Conservation (phyloP, 805 yeast species). For the Maudiozyma serrabonitensis region DNA sequence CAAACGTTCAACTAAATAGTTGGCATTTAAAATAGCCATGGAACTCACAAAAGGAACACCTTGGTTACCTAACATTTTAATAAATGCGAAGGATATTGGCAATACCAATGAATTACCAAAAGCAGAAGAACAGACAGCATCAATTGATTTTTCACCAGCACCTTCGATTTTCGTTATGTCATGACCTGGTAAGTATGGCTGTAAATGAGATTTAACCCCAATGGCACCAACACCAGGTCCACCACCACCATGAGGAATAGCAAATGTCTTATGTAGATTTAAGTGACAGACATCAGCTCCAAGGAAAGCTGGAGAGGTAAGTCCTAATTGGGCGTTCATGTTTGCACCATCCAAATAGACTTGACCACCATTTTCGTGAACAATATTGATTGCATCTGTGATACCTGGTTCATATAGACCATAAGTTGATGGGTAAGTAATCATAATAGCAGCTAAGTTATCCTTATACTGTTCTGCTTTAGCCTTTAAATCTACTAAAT, state of each 20-base stretch:
- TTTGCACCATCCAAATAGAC: conserved; percentile 98
- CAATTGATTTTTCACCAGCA: conserved; percentile 38
- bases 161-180: conserved; percentile 34
- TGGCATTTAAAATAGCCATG: conserved; percentile 88
- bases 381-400: conserved; percentile 70
- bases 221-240: conserved; percentile 99
- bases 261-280: conserved; percentile 93
- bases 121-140: conserved; percentile 85
- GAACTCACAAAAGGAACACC: conserved; percentile 82
- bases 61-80: conserved; percentile 82
- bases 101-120: conserved; percentile 90
- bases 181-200: conserved; percentile 77
- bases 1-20: conserved; percentile 82
- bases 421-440: conserved; percentile 95
- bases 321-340: conserved; percentile 98
- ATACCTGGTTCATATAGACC: conserved; percentile 94
- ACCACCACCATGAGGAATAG: conserved; percentile 98
- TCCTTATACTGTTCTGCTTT: conserved; percentile 65
- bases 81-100: conserved; percentile 90
- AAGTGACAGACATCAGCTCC: conserved; percentile 98
- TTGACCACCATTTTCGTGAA: conserved; percentile 84
- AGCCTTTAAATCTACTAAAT: conserved; percentile 58
- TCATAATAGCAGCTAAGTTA: conserved; percentile 83
- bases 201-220: conserved; percentile 76
- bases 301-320: conserved; percentile 93